Base-by-base conservation (phyloP, 176 grass and related monocot genomes). In the Typha latifolia region DNA sequence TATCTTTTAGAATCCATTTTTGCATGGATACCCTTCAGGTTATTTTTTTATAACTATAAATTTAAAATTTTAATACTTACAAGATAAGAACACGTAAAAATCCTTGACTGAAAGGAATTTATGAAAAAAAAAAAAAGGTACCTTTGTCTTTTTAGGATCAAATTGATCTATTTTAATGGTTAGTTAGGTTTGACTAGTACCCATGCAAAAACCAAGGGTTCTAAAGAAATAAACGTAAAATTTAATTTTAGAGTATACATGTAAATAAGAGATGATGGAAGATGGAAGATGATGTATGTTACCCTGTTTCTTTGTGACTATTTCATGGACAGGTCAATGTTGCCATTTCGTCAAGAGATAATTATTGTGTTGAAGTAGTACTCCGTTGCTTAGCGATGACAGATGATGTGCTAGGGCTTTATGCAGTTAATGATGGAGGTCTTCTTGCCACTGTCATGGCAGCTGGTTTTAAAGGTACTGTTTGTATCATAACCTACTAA, bases 361-460 rank as follows among this genome's bases (percentile, higher is more conserved):
- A 71, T 79, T 89, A 77, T 37, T 92, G 83, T 82, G 86, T 97
- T 80, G 83, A 92, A 74, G 80, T 97, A 32, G 53, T 68, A 68
- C 84, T 97, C 64, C 77, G 81, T 64, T 92, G 88, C 69, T 57
- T 84, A 81, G 93, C 88, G 66, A 74, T 71, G 67, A 72, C 82
- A 74, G 88, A 85, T 69, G 93, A 97, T 79, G 93, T 88, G 20
- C 67, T 82, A 80, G 88, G 88, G 50, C 62, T 84, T 74, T 89
- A 97, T 84, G 88, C 89, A 84, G 72, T 70, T 52, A 92, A 87
- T 62, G 83, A 97, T 73, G 93, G 93, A 77, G 93, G 93, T 68
- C 75, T 97, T 77, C 88, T 97, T 69, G 83, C 93, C 59, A 81
- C 83, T 70, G 71, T 92, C 49, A 89, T 92, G 69, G 85, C 88